Evolutionary conservation across 1,284 basidiomycete species (phyloP).

Genomic region (Porogramme epimiltina): DNA sequence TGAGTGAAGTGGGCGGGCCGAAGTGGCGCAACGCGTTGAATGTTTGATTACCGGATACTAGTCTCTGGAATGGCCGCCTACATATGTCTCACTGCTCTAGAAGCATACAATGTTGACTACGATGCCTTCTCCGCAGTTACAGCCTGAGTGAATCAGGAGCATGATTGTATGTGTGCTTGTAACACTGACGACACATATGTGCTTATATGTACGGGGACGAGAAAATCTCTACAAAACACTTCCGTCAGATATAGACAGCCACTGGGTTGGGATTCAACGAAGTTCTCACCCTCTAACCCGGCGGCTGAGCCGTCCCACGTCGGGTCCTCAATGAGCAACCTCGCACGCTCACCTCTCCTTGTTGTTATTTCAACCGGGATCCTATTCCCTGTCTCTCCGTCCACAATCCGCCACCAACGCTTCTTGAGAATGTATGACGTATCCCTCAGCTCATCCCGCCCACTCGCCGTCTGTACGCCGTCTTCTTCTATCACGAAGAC

Average conservation of each 20-base stretch:
- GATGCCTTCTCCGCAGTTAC: neutral
- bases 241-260: too few relatives aligned
- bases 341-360: slow-evolving; percentile 5
- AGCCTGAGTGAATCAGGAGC: neutral
- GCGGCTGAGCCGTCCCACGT: neutral
- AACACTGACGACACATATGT: too few relatives aligned
- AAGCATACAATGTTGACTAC: neutral
- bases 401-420: slow-evolving; percentile 13
- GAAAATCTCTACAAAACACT: too few relatives aligned
- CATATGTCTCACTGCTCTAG: too few relatives aligned
- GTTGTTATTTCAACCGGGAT: slow-evolving; percentile 2
- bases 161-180: too few relatives aligned
- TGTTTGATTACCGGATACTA: slow-evolving; percentile 16
- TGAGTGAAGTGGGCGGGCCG: slow-evolving; percentile 70
- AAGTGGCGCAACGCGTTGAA: slow-evolving; percentile 64
- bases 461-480: neutral
- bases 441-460: slow-evolving; percentile 14
- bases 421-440: neutral
- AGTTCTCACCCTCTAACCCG: neutral
- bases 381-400: neutral
- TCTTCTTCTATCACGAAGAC: neutral
- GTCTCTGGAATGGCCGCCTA: neutral
- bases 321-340: slow-evolving; percentile 1
- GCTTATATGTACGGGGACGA: too few relatives aligned
- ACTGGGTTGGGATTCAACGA: too few relatives aligned